Conservation (phyloP, 805 yeast species). For the Cyberlindnera saturnus region DNA sequence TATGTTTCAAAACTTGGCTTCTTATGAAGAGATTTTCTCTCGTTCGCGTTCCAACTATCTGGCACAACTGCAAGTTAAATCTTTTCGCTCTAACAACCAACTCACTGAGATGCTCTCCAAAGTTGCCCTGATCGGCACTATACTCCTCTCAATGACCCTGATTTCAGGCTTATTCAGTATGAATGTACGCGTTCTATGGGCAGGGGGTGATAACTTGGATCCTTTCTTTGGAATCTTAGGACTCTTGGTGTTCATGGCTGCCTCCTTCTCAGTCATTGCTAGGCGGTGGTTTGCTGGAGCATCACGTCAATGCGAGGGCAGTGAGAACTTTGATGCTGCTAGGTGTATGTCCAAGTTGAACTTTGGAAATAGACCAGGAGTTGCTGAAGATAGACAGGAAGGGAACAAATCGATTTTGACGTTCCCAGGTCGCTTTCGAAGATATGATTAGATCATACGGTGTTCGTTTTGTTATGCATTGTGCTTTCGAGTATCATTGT, state of each 20-base stretch:
- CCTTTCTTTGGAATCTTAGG: conserved; percentile 73
- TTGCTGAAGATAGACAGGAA: conserved; percentile 14
- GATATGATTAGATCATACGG: conserved; percentile 19
- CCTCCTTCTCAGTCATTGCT: conserved; percentile 34
- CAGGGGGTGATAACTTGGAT: conserved; percentile 33
- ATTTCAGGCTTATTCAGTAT: conserved; percentile 92
- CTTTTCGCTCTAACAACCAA: conserved; percentile 77
- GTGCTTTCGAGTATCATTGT: neutral
- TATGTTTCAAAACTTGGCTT: conserved; percentile 87
- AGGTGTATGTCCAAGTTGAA: conserved; percentile 30
- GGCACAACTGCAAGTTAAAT: conserved; percentile 91
- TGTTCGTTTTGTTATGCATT: too few relatives aligned
- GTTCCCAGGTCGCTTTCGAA: conserved; percentile 19
- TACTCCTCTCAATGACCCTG: conserved; percentile 83
- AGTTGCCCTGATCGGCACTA: conserved; percentile 86
- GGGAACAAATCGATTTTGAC: conserved; percentile 24
- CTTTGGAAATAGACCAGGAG: conserved; percentile 13
- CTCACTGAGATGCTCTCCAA: conserved; percentile 84
- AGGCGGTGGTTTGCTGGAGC: conserved; percentile 33
- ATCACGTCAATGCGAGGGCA: conserved; percentile 24
- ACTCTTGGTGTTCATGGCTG: conserved; percentile 37
- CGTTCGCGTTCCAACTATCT: conserved; percentile 88
- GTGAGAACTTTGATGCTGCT: conserved; percentile 9
- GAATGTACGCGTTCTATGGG: conserved; percentile 89
- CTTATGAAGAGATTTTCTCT: conserved; percentile 89